A percentile compares a stretch with the other conserved stretches of the same genome.
Evolutionary conservation across 441 rosid genomes (phyloP).

Genomic region (Syzygium syzygioides): DNA sequence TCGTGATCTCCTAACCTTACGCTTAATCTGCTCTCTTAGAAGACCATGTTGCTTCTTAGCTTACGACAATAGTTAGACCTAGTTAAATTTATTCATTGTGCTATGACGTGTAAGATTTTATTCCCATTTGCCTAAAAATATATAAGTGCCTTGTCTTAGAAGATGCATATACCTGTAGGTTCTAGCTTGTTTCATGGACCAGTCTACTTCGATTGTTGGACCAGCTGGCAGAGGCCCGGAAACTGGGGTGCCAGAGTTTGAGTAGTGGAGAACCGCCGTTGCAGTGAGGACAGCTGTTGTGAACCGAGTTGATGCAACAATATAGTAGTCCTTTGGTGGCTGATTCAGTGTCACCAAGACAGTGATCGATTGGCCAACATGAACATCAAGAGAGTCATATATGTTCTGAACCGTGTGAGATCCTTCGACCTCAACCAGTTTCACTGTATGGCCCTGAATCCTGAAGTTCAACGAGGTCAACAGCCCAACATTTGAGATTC

Average conservation of each 20-base stretch:
- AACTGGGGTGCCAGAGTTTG: slow-evolving; percentile 47
- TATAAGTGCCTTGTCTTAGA: too few relatives aligned
- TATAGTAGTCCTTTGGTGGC: slow-evolving; percentile 71
- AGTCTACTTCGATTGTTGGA: slow-evolving; percentile 38
- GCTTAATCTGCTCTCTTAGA: neutral
- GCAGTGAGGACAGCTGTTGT: slow-evolving; percentile 32
- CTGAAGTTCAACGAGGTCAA: slow-evolving; percentile 70
- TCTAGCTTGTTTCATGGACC: slow-evolving; percentile 92
- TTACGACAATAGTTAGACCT: neutral
- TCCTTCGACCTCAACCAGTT: slow-evolving; percentile 90
- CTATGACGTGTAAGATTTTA: neutral
- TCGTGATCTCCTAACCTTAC: neutral
- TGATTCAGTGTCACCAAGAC: slow-evolving; percentile 68
- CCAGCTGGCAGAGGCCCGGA: slow-evolving; percentile 61
- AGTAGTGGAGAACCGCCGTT: slow-evolving; percentile 56
- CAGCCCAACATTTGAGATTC: slow-evolving; percentile 81
- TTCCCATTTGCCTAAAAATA: neutral
- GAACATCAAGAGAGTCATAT: slow-evolving; percentile 77
- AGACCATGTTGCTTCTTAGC: neutral
- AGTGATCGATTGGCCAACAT: slow-evolving; percentile 84
- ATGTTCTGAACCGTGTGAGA: slow-evolving; percentile 66
- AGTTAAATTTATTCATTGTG: neutral
- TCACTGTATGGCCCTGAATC: slow-evolving; percentile 78
- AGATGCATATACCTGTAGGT: slow-evolving; percentile 46
- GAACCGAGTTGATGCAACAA: slow-evolving; percentile 70